Conservation (phyloP, 1,284 basidiomycete species). For the Farysia itapuensis region DNA sequence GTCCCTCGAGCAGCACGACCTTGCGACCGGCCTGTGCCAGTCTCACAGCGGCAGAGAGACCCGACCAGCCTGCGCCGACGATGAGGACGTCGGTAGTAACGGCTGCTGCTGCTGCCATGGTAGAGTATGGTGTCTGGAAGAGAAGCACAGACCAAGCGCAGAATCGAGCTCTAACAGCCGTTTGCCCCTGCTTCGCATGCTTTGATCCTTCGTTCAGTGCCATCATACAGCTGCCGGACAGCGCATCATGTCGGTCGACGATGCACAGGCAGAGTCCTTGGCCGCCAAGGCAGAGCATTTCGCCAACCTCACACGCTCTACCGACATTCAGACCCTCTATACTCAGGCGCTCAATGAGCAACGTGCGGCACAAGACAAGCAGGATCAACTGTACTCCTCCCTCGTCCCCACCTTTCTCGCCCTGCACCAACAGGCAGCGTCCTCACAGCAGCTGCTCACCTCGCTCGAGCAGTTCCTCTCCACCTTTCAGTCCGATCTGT, state of each 20-base stretch:
- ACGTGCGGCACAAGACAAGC: background rate
- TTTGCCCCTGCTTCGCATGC: no score
- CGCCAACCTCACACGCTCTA: conserved; percentile 3
- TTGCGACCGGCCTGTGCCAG: conserved; percentile 60
- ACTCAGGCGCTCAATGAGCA: conserved; percentile 1
- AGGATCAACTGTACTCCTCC: conserved; percentile 5
- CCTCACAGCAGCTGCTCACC: conserved; percentile 66
- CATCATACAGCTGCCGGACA: no score
- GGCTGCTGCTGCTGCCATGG: no score
- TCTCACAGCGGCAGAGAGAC: conserved; percentile 62
- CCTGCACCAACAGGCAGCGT: conserved; percentile 70
- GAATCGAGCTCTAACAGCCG: no score
- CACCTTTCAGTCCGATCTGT: conserved; percentile 90
- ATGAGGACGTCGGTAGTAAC: conserved; percentile 64
- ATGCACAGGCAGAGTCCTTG: conserved; percentile 26
- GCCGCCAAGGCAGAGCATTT: conserved; percentile 4
- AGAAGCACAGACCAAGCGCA: no score
- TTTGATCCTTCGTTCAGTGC: no score
- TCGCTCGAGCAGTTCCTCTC: conserved; percentile 86
- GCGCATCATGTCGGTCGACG: conserved; percentile 16
- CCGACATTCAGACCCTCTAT: conserved; percentile 19
- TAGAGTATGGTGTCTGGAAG: no score
- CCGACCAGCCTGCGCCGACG: conserved; percentile 64
- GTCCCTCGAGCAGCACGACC: conserved; percentile 63
- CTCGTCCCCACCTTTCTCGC: conserved; percentile 15